Evolutionary conservation across 495 filamentous ascomycete genomes (phyloP), one percentile per base, ranked within the genome.

Genomic region (Evansstolkia leycettana): DNA sequence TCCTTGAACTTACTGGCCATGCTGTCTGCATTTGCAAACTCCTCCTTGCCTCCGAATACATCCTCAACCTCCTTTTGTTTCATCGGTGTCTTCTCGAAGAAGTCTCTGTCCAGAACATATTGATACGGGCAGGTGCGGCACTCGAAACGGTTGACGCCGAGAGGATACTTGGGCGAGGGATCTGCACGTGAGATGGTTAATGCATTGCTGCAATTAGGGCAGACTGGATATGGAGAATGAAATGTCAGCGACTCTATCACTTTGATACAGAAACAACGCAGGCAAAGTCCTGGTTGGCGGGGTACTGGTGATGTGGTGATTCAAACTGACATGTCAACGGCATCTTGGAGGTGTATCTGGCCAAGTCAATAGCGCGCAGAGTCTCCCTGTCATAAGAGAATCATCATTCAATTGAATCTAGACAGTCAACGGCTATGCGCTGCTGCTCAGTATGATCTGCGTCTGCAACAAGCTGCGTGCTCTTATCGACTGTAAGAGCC

Each of bases 51-150:
- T 19, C 88, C 90, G 56, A 95, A 78, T 8, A 95, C 82, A 51
- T 92, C 86, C 43, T 95, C 89, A 36, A 82, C 78, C 47, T 92
- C 84, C 52, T 87, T 88, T 39, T 77, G 68, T 52, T 79, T 77
- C 63, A 79, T 73, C 2, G 52, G 39, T 34, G 76, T 82, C 38
- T 84, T 78, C 53, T 88, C 82, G 52, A 67, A 92, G 59, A 78
- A 80, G 26, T 76, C 69, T 41, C 77, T 64, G 32, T 73, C 72
- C 43, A 94, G 72, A 20, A 79, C 55, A 52, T 78, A 82, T 58
- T 88, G 70, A 63, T 94, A 98, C 6, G 90, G 87, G 45, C 90
- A 98, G 31, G 85, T 87, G 27, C 82, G 80, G 63, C 90, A 98
- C 64, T 94, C 85, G 51, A 95, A 79, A 19, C 84, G 74, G 54